Evolutionary conservation across 140 eudicot species (phyloP).

Genomic region (Oenanthe javanica): DNA sequence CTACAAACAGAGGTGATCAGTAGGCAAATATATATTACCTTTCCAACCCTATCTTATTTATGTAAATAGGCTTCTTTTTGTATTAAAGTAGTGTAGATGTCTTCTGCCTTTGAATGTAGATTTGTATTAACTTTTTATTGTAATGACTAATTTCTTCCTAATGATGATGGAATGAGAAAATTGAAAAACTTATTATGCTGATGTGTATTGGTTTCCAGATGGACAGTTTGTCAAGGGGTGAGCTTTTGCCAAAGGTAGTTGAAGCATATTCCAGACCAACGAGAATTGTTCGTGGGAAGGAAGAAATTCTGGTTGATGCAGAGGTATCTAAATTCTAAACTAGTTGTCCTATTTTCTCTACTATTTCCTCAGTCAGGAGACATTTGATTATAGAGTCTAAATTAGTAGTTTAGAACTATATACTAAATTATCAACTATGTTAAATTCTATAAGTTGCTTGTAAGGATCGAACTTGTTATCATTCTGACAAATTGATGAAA

Average conservation of each 20-base stretch:
- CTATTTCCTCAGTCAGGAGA: not conserved
- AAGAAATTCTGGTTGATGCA: constrained; percentile 35
- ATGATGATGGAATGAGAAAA: not conserved
- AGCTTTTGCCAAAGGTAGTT: constrained; percentile 67
- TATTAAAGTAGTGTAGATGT: no score
- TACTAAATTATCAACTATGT: not conserved
- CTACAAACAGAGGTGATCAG: not conserved
- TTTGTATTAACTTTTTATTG: not conserved
- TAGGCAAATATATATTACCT: not conserved
- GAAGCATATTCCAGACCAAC: constrained; percentile 97
- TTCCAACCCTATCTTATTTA: no score
- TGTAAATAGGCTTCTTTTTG: no score
- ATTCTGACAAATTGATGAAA: not conserved
- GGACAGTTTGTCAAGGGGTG: constrained; percentile 69
- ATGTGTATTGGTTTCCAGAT: constrained; percentile 29
- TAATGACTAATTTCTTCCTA: not conserved
- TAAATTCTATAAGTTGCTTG: not conserved
- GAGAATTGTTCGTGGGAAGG: constrained; percentile 96
- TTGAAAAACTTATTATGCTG: not conserved
- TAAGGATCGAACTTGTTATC: not conserved
- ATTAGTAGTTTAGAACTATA: not conserved
- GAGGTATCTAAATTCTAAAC: constrained; percentile 31
- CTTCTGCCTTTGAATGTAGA: not conserved
- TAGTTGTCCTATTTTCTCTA: not conserved
- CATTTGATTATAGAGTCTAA: not conserved